Evolutionary conservation across 1,284 basidiomycete species (phyloP), one percentile per base, ranked within the genome.

Genomic region (Puccinia polysora): DNA sequence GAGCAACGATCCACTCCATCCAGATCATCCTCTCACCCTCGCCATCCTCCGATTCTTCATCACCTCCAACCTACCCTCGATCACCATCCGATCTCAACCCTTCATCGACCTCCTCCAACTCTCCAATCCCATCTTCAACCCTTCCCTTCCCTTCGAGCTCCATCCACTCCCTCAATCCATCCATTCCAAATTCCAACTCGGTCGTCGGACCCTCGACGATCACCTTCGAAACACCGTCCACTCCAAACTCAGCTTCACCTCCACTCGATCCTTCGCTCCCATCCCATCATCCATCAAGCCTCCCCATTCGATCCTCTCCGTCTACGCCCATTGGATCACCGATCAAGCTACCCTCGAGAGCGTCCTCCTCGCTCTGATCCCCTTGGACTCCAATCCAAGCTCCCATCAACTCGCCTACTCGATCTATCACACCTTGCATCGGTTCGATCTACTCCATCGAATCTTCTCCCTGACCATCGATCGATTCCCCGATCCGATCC

Each of bases 381-480:
- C 38, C 23, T 38, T 60, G 12, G 28, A 23, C 58, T 23, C 14
- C 3, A 4, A 60, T 2, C 58, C 58, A 14, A 40, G 36, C 58
- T 43, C 32, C 6, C 58, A 38, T 4, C 38, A 60, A 7, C 38
- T 60, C 38, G 58, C 58, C n/a, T 38, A 40, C 4, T 34, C 32
- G 8, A 60, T 60, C 34, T 14, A 28, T 18, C 4, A 23, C 38
- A 36, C 38, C 10, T 28, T 60, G 20, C 10, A 32, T 18, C 36
- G 43, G 6, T 60, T 38, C 58, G 36, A 43, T 28, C 15, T 60
- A 12, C 58, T 40, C n/a, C 14, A 43, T 2, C 34, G 38, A 7
- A 40, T 60, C 58, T 60, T 60, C 58, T 60, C 58, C 2, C 25
- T 60, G 4, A 60, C 58, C 3, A 60, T 60, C n/a, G 58, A 60